phyloP scores from a whole-genome alignment of 225 moss, liverwort and hornwort genomes.

The Marchantia paleacea region DNA sequence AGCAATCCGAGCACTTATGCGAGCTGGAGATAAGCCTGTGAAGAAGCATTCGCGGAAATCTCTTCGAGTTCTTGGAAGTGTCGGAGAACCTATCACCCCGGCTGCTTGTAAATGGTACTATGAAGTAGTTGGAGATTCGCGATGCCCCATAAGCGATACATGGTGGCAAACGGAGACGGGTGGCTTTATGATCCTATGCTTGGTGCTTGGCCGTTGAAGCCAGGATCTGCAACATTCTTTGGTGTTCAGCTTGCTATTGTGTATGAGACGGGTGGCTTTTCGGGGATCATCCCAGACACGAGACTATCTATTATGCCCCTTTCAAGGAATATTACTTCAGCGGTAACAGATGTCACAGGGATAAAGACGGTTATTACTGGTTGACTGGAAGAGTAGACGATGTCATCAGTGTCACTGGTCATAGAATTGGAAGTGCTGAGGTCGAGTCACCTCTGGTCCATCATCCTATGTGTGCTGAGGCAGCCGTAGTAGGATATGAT shows the following conservation, averaged over 20 bases:
- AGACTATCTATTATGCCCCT: constrained; percentile 89
- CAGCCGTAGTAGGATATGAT: constrained; percentile 91
- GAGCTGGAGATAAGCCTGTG: constrained; percentile 89
- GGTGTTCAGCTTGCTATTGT: constrained; percentile 96
- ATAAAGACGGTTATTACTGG: constrained; percentile 97
- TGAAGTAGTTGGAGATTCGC: constrained; percentile 85
- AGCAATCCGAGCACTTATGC: constrained; percentile 85
- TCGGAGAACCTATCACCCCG: constrained; percentile 96
- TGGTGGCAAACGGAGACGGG: constrained; percentile 99
- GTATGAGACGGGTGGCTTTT: constrained; percentile 87
- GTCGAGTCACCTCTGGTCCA: constrained; percentile 93
- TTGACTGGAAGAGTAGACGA: constrained; percentile 96
- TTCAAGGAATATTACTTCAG: constrained; percentile 96
- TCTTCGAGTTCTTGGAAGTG: constrained; percentile 77
- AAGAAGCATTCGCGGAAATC: constrained; percentile 72
- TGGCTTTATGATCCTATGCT: constrained; percentile 94
- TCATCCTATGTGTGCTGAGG: constrained; percentile 74
- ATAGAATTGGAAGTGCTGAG: constrained; percentile 95
- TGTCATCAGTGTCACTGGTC: constrained; percentile 98
- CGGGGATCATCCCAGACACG: constrained; percentile 90
- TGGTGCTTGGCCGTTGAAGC: constrained; percentile 90
- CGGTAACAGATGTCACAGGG: constrained; percentile 94
- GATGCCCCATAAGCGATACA: constrained; percentile 89
- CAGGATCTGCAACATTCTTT: constrained; percentile 98
- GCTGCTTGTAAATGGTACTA: constrained; percentile 97